phyloP scores from a whole-genome alignment of 2,329 filamentous ascomycete species.

The Arthrobotrys iridis region DNA sequence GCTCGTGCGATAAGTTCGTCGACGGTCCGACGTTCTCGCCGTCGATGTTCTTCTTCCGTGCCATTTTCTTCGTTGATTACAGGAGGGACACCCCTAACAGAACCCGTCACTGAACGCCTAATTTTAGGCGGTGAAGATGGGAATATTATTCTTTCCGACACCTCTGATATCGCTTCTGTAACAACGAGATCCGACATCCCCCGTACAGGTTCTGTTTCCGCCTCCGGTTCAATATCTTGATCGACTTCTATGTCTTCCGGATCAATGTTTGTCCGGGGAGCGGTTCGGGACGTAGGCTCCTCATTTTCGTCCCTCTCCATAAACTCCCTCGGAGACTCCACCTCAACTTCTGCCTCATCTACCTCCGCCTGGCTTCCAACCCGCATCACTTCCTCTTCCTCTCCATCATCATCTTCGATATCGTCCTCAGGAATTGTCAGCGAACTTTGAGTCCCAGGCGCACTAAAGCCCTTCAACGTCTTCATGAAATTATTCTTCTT shows the following conservation, averaged over 20 bases:
- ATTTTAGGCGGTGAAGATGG: conserved; percentile 27
- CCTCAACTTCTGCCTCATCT: neutral
- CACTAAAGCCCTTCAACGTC: conserved; percentile 66
- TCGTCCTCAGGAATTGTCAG: conserved; percentile 54
- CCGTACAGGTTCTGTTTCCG: conserved; percentile 62
- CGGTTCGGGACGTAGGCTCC: neutral
- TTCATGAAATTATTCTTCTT: conserved; percentile 56
- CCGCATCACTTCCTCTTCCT: conserved; percentile 55
- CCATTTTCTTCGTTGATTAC: conserved; percentile 28
- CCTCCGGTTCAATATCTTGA: conserved; percentile 62
- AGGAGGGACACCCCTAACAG: neutral
- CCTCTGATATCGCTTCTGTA: neutral
- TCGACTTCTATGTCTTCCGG: conserved; percentile 55
- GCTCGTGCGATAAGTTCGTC: conserved; percentile 28
- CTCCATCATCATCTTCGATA: conserved; percentile 59
- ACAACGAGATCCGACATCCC: conserved; percentile 62
- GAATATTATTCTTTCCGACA: neutral
- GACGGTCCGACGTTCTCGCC: conserved; percentile 33
- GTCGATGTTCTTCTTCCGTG: conserved; percentile 30
- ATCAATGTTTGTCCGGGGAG: conserved; percentile 55
- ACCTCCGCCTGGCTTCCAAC: neutral
- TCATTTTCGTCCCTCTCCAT: conserved; percentile 59
- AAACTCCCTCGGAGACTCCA: conserved; percentile 58
- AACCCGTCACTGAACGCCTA: neutral
- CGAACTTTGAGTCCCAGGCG: conserved; percentile 65